phyloP scores from a whole-genome alignment of 805 yeast species.

The Schwanniomyces occidentalis region DNA sequence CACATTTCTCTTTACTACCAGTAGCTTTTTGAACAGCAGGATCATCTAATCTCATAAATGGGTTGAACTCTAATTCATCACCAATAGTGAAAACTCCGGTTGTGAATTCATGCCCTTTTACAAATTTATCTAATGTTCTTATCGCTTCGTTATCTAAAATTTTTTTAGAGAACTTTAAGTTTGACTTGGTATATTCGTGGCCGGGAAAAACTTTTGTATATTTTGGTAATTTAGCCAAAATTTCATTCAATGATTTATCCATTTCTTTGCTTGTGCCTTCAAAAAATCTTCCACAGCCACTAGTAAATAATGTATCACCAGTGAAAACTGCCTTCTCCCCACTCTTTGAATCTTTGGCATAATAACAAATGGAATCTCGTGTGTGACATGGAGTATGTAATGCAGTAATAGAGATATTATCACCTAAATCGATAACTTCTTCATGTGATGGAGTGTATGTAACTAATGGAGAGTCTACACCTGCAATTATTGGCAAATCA shows the following conservation, averaged over 20 bases:
- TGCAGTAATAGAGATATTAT: slow-evolving; percentile 65
- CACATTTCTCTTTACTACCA: slow-evolving; percentile 48
- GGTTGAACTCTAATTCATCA: slow-evolving; percentile 82
- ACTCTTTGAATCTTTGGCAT: slow-evolving; percentile 61
- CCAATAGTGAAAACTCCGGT: slow-evolving; percentile 83
- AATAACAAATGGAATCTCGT: slow-evolving; percentile 92
- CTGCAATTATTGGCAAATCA: slow-evolving; percentile 72
- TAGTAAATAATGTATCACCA: slow-evolving; percentile 91
- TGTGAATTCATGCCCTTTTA: slow-evolving; percentile 61
- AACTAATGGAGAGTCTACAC: slow-evolving; percentile 76
- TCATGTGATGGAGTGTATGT: slow-evolving; percentile 67
- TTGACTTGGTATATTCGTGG: slow-evolving; percentile 89
- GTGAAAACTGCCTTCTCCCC: slow-evolving; percentile 79
- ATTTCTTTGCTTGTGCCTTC: slow-evolving; percentile 86
- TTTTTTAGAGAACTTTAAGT: slow-evolving; percentile 73
- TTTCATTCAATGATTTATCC: slow-evolving; percentile 64
- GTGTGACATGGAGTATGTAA: slow-evolving; percentile 98
- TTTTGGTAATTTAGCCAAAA: slow-evolving; percentile 60
- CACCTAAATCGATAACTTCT: slow-evolving; percentile 64
- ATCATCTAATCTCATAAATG: slow-evolving; percentile 81
- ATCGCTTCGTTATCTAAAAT: slow-evolving; percentile 59
- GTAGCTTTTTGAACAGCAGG: slow-evolving; percentile 60
- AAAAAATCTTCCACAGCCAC: slow-evolving; percentile 96
- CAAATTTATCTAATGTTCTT: slow-evolving; percentile 50
- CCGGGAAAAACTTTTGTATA: slow-evolving; percentile 87